Base-by-base conservation (phyloP, 2,329 filamentous ascomycete genomes). In the Amesomyces nigricolor region DNA sequence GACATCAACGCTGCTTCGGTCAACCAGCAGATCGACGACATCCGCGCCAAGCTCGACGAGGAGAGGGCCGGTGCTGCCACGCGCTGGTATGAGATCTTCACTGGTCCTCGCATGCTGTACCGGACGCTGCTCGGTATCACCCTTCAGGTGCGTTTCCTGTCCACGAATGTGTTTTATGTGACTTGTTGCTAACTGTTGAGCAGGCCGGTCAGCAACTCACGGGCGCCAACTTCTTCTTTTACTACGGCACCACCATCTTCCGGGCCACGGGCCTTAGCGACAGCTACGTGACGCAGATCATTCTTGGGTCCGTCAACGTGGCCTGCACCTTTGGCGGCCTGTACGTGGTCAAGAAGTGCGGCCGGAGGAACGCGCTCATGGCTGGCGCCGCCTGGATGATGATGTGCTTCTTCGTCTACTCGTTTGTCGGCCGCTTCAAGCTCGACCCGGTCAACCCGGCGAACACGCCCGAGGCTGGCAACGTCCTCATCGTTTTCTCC, bases 401-500 rank as follows among this genome's bases (percentile, higher is more conserved):
- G 51, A 67, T 75, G 10, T 88, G 83, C 75, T 78, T 88, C 55
- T 71, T 85, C 32, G 72, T 89, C 57, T 88, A 87, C 66, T 85
- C 81, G 29, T 75, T 77, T 0, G 75, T 87, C 32, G 79, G 83
- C 29, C 0, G 61, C 45, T 70, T 68, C 54, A 69, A 67, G 19
- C 65, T 71, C 45, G 66, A 76, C 47, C 77, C 74, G 0, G 67
- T 67, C 6, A 67, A 68, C 48, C 65, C 14, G 70, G 76, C 72
- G 57, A 68, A 70, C 13, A 70, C 72, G 0, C 76, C 81, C 5
- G 82, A 86, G 65, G 77, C 82, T 7, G 86, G 86, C 14, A 80
- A 82, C 6, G 78, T 85, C 55, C 83, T 89, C 77, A 88, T 90
- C 62, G 81, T 87, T n/a, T 83, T 86, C 57, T 84, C 86, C 4